These are phyloP conservation scores for Rhizophora apiculata DNA, from an alignment of 345 rosid species.

Conservation along the genomic window DNA sequence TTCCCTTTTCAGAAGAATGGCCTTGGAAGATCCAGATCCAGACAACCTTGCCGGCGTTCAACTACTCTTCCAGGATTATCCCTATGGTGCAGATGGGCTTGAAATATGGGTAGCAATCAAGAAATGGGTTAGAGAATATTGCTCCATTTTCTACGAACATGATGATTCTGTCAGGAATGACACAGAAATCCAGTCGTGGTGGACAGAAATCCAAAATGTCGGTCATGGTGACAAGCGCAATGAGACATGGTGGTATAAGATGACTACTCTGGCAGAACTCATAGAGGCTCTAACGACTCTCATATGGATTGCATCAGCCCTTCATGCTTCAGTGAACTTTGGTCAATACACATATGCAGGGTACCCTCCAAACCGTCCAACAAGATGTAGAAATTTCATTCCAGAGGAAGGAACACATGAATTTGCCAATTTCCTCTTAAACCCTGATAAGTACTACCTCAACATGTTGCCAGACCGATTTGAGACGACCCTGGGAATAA, in stretches of 20 bases:
- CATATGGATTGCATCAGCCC: slow-evolving; percentile 58
- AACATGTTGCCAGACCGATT: slow-evolving; percentile 50
- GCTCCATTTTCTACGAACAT: slow-evolving; percentile 48
- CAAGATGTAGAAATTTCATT: slow-evolving; percentile 38
- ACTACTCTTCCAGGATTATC: slow-evolving; percentile 52
- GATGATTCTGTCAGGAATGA: slow-evolving; percentile 41
- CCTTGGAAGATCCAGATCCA: slow-evolving; percentile 38
- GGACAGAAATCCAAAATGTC: slow-evolving; percentile 49
- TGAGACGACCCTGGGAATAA: slow-evolving; percentile 37
- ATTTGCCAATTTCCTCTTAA: slow-evolving; percentile 31
- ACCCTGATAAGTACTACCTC: slow-evolving; percentile 44
- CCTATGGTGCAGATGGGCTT: slow-evolving; percentile 61
- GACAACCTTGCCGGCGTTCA: slow-evolving; percentile 38
- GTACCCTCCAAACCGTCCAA: slow-evolving; percentile 54
- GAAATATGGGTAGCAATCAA: slow-evolving; percentile 52
- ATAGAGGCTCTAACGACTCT: slow-evolving; percentile 46
- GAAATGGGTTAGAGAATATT: slow-evolving; percentile 50
- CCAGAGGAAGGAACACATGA: slow-evolving; percentile 48
- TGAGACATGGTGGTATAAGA: slow-evolving; percentile 49
- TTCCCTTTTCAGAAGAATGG: slow-evolving; percentile 44
- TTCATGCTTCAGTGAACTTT: slow-evolving; percentile 54
- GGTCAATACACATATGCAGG: slow-evolving; percentile 60
- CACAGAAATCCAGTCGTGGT: slow-evolving; percentile 60
- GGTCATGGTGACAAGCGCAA: slow-evolving; percentile 53
- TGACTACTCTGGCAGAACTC: slow-evolving; percentile 35